Percentiles rank a stretch among this genome's conserved stretches.
These are phyloP conservation scores for Hygrocybe coccinea DNA, from an alignment of 768 basidiomycete genomes.

Conservation along the genomic window DNA sequence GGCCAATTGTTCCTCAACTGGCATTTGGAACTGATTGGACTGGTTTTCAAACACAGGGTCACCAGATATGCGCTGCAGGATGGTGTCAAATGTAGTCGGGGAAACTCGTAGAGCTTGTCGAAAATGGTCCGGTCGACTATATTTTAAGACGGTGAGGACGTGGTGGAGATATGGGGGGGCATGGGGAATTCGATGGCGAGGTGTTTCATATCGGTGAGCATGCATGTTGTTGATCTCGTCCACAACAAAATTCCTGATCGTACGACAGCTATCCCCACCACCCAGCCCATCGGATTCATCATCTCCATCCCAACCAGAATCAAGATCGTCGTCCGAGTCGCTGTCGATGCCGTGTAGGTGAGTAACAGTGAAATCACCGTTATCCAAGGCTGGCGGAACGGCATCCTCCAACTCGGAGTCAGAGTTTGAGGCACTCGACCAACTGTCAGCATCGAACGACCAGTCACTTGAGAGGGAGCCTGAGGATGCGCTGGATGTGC, in stretches of 20 bases:
- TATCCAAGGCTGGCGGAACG: too few relatives aligned
- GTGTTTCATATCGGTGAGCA: slow-evolving; percentile 12
- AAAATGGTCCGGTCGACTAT: slow-evolving; percentile 25
- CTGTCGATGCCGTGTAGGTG: neutral
- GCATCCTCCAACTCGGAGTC: neutral
- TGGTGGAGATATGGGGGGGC: slow-evolving; percentile 12
- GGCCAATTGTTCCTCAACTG: slow-evolving; percentile 31
- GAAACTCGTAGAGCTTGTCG: slow-evolving; percentile 26
- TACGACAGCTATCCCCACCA: neutral
- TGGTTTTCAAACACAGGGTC: slow-evolving; percentile 26
- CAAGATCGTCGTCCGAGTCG: neutral
- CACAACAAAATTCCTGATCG: neutral
- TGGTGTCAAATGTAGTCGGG: slow-evolving; percentile 32
- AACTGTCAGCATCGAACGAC: neutral
- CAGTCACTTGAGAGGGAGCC: neutral
- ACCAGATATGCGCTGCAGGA: slow-evolving; percentile 19
- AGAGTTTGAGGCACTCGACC: neutral
- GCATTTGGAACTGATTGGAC: slow-evolving; percentile 24
- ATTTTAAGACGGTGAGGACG: slow-evolving; percentile 20
- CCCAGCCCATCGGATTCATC: neutral
- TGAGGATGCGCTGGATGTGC: neutral
- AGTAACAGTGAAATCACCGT: too few relatives aligned
- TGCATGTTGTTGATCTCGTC: slow-evolving; percentile 13
- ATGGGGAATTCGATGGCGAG: slow-evolving; percentile 11
- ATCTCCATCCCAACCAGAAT: neutral